These are phyloP conservation scores for Lepidium africanum DNA, from an alignment of 345 rosid species.

Conservation along the genomic window DNA sequence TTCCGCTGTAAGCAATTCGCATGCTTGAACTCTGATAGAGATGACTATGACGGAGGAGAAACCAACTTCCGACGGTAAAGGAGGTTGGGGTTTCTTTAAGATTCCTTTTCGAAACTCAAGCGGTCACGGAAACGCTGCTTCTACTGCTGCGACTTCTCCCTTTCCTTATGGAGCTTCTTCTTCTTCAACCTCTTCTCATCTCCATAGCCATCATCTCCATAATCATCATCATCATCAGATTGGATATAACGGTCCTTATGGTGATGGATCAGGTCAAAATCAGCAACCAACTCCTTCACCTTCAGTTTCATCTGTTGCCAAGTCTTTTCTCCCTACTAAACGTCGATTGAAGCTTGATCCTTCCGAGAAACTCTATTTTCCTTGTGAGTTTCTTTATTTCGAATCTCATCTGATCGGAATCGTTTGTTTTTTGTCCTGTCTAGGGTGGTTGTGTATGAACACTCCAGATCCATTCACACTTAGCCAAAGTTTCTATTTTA, in stretches of 20 bases:
- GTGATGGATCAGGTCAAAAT: conserved; percentile 51
- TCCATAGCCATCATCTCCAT: conserved; percentile 27
- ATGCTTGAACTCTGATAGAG: conserved; percentile 1
- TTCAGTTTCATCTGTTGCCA: conserved; percentile 83
- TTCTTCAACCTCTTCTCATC: conserved; percentile 10
- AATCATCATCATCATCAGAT: conserved; percentile 19
- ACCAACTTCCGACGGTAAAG: conserved; percentile 40
- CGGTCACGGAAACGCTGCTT: conserved; percentile 19
- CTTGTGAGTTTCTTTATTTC: conserved; percentile 42
- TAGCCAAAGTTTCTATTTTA: neutral
- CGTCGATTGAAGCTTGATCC: conserved; percentile 95
- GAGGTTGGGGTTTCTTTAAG: conserved; percentile 82
- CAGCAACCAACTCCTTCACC: conserved; percentile 36
- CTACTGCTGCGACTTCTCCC: conserved; percentile 19
- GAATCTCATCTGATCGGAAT: conserved; percentile 6
- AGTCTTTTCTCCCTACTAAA: conserved; percentile 63
- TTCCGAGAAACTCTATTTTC: conserved; percentile 73
- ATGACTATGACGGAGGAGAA: conserved; percentile 78
- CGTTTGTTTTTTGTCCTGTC: too few relatives aligned
- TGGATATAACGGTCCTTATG: conserved; percentile 31
- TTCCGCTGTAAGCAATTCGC: conserved; percentile 1
- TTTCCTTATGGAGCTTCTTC: conserved; percentile 39
- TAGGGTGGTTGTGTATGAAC: neutral
- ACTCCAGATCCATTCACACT: neutral
- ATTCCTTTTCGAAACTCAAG: conserved; percentile 58